A percentile compares a stretch with the other conserved stretches of the same genome.
Evolutionary conservation across 2,329 filamentous ascomycete genomes (phyloP).

Genomic region (Pseudogymnoascus sp.): DNA sequence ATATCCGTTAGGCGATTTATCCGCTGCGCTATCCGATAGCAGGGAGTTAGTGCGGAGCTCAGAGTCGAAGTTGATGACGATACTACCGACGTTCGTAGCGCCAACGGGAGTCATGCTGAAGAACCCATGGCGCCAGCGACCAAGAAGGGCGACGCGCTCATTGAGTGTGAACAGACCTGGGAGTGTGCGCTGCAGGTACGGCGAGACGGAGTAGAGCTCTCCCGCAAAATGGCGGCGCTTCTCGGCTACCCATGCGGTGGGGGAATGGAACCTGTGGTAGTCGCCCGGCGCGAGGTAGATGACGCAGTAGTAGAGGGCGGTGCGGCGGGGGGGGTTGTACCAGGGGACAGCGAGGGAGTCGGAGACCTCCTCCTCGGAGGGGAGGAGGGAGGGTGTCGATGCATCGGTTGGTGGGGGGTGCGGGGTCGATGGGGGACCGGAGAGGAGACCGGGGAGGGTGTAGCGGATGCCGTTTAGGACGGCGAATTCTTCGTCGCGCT

Average conservation of each 20-base stretch:
- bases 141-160: conserved; percentile 87
- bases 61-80: conserved; percentile 92
- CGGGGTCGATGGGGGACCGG: conserved; percentile 46
- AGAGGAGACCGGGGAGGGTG: conserved; percentile 78
- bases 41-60: conserved; percentile 90
- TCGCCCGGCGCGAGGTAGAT: conserved; percentile 95
- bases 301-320: conserved; percentile 83
- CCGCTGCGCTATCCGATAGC: conserved; percentile 84
- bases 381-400: conserved; percentile 55
- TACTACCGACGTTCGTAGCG: conserved; percentile 94
- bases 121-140: conserved; percentile 94
- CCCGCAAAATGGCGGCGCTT: conserved; percentile 94
- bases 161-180: conserved; percentile 95
- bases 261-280: conserved; percentile 97
- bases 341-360: conserved; percentile 74
- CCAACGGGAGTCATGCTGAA: conserved; percentile 94
- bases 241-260: conserved; percentile 90
- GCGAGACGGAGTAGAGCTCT: conserved; percentile 89
- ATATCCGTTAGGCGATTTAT: conserved; percentile 80
- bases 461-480: conserved; percentile 92
- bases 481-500: conserved; percentile 85
- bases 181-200: conserved; percentile 85
- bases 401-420: conserved; percentile 54
- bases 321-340: conserved; percentile 49
- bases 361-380: conserved; percentile 74